Evolutionary conservation across 306 rosid species (phyloP).

Genomic region (Begonia peltatifolia): DNA sequence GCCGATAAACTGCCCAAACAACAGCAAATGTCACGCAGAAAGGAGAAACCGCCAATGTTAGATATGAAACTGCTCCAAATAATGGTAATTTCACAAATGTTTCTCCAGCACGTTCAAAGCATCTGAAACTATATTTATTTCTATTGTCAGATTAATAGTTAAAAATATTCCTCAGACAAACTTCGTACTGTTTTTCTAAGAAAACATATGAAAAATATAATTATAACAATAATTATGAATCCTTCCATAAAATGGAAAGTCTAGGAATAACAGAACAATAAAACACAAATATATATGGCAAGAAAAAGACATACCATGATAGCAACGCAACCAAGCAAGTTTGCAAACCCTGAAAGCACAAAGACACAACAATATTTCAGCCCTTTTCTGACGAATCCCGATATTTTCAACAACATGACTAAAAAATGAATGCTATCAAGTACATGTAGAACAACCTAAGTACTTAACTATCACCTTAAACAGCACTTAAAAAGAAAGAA

Average conservation of each 20-base stretch:
- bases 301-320: constrained; percentile 49
- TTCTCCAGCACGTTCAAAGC: constrained; percentile 67
- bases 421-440: too few species aligned
- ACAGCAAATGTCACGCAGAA: constrained; percentile 83
- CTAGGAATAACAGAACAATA: background rate
- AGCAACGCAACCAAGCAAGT: constrained; percentile 87
- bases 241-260: constrained; percentile 11
- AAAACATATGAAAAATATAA: too few species aligned
- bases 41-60: constrained; percentile 80
- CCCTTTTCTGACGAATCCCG: background rate
- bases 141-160: constrained; percentile 16
- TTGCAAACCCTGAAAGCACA: constrained; percentile 78
- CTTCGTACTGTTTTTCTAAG: too few species aligned
- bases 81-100: constrained; percentile 65
- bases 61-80: constrained; percentile 81
- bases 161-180: too few species aligned
- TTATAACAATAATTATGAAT: background rate
- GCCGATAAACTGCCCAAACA: constrained; percentile 75
- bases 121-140: constrained; percentile 72
- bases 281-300: background rate
- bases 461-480: too few species aligned
- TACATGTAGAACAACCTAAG: too few species aligned
- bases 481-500: too few species aligned
- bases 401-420: too few species aligned
- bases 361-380: constrained; percentile 15